Evolutionary conservation across 352 stramenopile genomes (phyloP).

Genomic region (Globisporangium barbulae): DNA sequence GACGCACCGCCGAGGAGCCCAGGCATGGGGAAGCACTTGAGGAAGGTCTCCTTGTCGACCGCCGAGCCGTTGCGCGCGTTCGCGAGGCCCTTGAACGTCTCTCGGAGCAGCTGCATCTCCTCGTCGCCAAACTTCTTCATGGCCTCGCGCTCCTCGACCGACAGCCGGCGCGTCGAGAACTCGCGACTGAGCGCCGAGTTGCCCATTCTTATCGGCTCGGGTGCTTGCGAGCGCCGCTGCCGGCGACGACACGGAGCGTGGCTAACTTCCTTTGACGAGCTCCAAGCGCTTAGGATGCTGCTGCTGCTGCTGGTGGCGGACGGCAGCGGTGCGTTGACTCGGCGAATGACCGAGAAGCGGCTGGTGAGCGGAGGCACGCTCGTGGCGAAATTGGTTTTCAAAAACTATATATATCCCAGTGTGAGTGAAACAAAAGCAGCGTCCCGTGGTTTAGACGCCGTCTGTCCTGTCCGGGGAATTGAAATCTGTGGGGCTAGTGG

Average conservation of each 20-base stretch:
- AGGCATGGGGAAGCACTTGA: conserved; percentile 91
- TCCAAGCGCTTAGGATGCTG: background rate
- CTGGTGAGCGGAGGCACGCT: background rate
- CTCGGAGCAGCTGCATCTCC: conserved; percentile 71
- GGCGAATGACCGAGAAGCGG: background rate
- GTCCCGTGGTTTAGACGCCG: background rate
- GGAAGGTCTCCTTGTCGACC: conserved; percentile 93
- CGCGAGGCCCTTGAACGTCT: conserved; percentile 78
- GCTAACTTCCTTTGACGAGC: background rate
- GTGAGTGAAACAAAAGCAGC: background rate
- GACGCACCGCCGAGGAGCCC: conserved; percentile 78
- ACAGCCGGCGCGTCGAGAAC: conserved; percentile 45
- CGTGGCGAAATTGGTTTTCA: conserved; percentile 4
- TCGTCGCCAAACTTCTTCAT: conserved; percentile 78
- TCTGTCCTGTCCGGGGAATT: background rate
- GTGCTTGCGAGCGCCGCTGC: background rate
- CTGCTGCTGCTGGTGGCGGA: background rate
- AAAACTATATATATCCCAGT: background rate
- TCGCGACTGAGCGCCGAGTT: conserved; percentile 60
- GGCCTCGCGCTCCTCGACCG: conserved; percentile 53
- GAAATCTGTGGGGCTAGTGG: background rate
- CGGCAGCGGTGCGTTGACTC: background rate
- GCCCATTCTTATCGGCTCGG: conserved; percentile 32
- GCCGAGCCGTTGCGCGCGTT: conserved; percentile 54
- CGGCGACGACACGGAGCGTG: too few species aligned